phyloP scores from a whole-genome alignment of 768 basidiomycete species.

The Tylopilus plumbeoviolaceoides region DNA sequence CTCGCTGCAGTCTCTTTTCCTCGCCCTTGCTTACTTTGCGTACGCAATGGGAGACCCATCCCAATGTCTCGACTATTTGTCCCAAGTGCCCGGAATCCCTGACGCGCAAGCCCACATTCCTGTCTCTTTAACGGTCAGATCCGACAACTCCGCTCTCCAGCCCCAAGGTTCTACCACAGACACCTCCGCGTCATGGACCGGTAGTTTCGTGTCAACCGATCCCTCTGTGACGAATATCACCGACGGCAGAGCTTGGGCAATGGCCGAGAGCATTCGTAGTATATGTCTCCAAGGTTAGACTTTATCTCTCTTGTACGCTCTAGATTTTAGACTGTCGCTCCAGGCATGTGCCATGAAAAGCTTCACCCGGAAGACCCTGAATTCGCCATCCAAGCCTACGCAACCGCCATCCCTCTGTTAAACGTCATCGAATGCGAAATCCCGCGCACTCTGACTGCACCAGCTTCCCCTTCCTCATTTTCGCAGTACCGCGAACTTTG shows the following conservation, averaged over 20 bases:
- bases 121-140: conserved; percentile 38
- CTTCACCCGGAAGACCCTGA: conserved; percentile 45
- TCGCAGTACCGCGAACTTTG: conserved; percentile 75
- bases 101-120: conserved; percentile 55
- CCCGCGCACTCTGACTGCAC: conserved; percentile 28
- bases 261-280: conserved; percentile 70
- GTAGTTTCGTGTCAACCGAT: conserved; percentile 45
- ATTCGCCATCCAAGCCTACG: conserved; percentile 56
- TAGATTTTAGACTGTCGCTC: neutral
- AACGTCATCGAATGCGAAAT: conserved; percentile 46
- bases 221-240: conserved; percentile 50
- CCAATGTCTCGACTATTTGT: conserved; percentile 59
- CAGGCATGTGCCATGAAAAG: conserved; percentile 77
- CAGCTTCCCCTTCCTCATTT: conserved; percentile 45
- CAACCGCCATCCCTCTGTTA: conserved; percentile 52
- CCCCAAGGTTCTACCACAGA: conserved; percentile 33
- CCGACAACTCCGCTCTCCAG: conserved; percentile 36
- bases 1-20: conserved; percentile 53
- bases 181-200: conserved; percentile 47
- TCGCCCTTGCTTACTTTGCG: conserved; percentile 74
- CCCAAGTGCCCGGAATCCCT: conserved; percentile 49
- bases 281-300: conserved; percentile 71
- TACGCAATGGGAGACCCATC: conserved; percentile 68
- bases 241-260: conserved; percentile 70
- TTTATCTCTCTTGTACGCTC: neutral